Evolutionary conservation across 306 rosid genomes (phyloP).

Genomic region (Dryas alaskensis): DNA sequence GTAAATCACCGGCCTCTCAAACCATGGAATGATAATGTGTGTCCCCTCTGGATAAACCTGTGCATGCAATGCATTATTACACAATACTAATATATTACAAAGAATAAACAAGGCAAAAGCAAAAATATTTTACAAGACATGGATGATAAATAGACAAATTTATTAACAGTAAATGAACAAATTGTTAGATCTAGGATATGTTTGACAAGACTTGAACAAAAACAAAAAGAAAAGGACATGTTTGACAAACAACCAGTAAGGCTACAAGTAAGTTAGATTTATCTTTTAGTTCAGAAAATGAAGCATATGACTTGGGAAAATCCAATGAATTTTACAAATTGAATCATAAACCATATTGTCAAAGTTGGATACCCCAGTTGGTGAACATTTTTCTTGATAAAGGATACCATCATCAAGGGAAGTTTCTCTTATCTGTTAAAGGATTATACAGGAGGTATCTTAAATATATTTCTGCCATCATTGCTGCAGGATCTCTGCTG

Average conservation of each 20-base stretch:
- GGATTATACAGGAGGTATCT: neutral
- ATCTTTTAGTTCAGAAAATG: neutral
- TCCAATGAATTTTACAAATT: neutral
- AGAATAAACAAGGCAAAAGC: neutral
- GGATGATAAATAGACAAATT: neutral
- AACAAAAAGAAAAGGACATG: too few species aligned
- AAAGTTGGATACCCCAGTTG: too few species aligned
- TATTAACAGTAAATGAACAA: neutral
- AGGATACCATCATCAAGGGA: neutral
- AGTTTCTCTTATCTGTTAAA: neutral
- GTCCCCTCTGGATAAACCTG: constrained; percentile 98
- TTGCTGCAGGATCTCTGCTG: neutral
- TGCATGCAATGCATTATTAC: constrained; percentile 17
- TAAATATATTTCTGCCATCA: neutral
- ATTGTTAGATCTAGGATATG: neutral
- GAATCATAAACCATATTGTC: neutral
- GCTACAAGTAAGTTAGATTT: neutral
- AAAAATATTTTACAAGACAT: neutral
- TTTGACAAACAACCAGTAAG: neutral
- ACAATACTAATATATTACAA: neutral
- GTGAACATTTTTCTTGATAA: neutral
- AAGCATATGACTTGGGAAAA: neutral
- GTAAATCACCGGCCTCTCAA: constrained; percentile 90
- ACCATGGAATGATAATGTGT: constrained; percentile 78
- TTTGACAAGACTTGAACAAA: neutral